Percentiles rank a stretch among this genome's conserved stretches.
These are phyloP conservation scores for Beta macrorhiza DNA, from an alignment of 179 eudicot species.

Conservation along the genomic window DNA sequence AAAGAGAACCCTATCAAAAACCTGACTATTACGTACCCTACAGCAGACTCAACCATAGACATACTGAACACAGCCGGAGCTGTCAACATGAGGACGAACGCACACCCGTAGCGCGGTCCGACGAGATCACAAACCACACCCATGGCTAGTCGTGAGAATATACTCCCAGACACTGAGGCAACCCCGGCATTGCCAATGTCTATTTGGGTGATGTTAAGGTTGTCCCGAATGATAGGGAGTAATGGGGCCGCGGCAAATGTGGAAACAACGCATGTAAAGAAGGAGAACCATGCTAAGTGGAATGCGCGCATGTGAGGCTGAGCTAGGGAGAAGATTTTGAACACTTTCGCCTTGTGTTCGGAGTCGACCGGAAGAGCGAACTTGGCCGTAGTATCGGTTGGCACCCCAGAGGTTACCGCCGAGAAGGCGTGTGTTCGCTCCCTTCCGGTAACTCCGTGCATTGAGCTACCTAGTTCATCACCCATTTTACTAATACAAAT, in stretches of 20 bases:
- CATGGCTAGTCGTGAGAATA: conserved; percentile 28
- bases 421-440: background rate
- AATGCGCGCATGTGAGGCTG: conserved; percentile 29
- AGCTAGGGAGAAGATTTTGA: conserved; percentile 26
- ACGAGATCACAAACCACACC: conserved; percentile 24
- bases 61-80: conserved; percentile 32
- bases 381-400: conserved; percentile 14
- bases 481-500: too few species aligned
- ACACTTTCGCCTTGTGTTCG: conserved; percentile 30
- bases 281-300: conserved; percentile 24
- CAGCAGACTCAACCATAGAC: conserved; percentile 17
- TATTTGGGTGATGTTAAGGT: conserved; percentile 16
- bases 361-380: conserved; percentile 32
- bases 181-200: background rate
- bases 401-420: background rate
- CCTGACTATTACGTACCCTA: conserved; percentile 21
- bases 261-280: conserved; percentile 19
- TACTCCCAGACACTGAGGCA: conserved; percentile 23
- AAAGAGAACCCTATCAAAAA: too few species aligned
- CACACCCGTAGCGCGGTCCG: conserved; percentile 27
- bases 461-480: conserved; percentile 1
- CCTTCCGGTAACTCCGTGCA: conserved; percentile 7
- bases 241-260: conserved; percentile 31
- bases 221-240: conserved; percentile 23
- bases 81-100: conserved; percentile 25